Conservation (phyloP, 768 basidiomycete genomes). For the Exsudoporus frostii region DNA sequence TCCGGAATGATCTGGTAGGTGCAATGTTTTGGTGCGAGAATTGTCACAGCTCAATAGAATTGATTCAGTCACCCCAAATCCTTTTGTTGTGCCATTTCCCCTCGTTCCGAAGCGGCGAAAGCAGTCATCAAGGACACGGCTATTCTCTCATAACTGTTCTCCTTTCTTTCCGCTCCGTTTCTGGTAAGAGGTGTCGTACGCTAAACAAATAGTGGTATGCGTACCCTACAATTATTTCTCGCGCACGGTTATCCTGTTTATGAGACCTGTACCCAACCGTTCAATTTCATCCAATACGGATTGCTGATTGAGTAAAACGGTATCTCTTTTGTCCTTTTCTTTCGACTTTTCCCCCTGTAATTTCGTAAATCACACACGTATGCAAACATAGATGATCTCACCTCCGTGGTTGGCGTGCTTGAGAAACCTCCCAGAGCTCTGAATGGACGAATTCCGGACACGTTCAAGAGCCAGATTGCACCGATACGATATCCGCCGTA, state of each 20-base stretch:
- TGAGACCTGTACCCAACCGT: slow-evolving; percentile 66
- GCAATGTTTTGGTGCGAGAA: neutral
- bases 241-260: slow-evolving; percentile 43
- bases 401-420: slow-evolving; percentile 47
- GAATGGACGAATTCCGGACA: slow-evolving; percentile 63
- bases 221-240: slow-evolving; percentile 2
- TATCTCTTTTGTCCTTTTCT: slow-evolving; percentile 49
- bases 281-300: slow-evolving; percentile 73
- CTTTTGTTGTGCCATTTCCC: slow-evolving; percentile 29
- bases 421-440: slow-evolving; percentile 83
- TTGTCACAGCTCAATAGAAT: slow-evolving; percentile 1
- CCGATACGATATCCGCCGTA: slow-evolving; percentile 79
- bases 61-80: slow-evolving; percentile 28
- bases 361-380: neutral
- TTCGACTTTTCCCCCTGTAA: slow-evolving; percentile 31
- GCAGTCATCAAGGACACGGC: slow-evolving; percentile 29
- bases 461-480: slow-evolving; percentile 79
- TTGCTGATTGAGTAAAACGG: slow-evolving; percentile 63
- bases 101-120: slow-evolving; percentile 29
- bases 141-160: slow-evolving; percentile 15
- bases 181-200: neutral
- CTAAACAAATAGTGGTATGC: neutral
- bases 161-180: neutral
- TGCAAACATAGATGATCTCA: slow-evolving; percentile 15
- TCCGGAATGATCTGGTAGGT: slow-evolving; percentile 33